These are phyloP conservation scores for Alternaria hordeiaustralica DNA, from an alignment of 2,329 filamentous ascomycete species.

Conservation along the genomic window DNA sequence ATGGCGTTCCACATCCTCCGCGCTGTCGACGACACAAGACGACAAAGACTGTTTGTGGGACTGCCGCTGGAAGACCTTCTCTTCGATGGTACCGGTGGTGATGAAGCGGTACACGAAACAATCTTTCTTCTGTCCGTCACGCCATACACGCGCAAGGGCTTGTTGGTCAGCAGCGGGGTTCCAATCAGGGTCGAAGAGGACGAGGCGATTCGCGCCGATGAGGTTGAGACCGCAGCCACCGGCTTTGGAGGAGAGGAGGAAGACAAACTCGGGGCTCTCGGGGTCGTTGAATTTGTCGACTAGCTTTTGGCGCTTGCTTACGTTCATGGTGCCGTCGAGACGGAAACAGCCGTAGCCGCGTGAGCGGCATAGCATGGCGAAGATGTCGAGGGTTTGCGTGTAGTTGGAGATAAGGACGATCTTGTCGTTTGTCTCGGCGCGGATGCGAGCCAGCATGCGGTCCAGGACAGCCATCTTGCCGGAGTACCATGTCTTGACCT, in stretches of 20 bases:
- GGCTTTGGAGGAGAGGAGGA: conserved; percentile 94
- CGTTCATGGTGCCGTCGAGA: conserved; percentile 96
- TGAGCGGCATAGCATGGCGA: conserved; percentile 85
- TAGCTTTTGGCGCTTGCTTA: conserved; percentile 94
- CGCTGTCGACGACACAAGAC: conserved; percentile 93
- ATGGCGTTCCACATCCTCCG: conserved; percentile 95
- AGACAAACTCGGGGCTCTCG: conserved; percentile 86
- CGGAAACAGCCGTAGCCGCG: conserved; percentile 85
- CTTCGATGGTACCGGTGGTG: conserved; percentile 94
- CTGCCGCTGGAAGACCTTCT: conserved; percentile 99
- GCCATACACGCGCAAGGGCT: conserved; percentile 95
- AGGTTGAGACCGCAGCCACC: conserved; percentile 96
- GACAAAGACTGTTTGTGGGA: conserved; percentile 97
- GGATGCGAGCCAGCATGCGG: conserved; percentile 94
- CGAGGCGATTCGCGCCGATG: conserved; percentile 90
- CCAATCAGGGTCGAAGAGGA: conserved; percentile 94
- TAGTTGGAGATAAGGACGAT: conserved; percentile 99
- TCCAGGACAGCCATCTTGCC: conserved; percentile 99
- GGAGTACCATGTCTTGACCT: conserved; percentile 94
- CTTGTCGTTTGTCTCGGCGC: conserved; percentile 96
- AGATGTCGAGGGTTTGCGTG: conserved; percentile 93
- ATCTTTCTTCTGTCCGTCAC: conserved; percentile 98
- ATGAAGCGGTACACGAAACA: conserved; percentile 99
- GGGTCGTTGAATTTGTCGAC: conserved; percentile 98
- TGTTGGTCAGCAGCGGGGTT: conserved; percentile 98